Base-by-base conservation (phyloP, 2,329 filamentous ascomycete genomes). In the Emmonsiellopsis sp. region DNA sequence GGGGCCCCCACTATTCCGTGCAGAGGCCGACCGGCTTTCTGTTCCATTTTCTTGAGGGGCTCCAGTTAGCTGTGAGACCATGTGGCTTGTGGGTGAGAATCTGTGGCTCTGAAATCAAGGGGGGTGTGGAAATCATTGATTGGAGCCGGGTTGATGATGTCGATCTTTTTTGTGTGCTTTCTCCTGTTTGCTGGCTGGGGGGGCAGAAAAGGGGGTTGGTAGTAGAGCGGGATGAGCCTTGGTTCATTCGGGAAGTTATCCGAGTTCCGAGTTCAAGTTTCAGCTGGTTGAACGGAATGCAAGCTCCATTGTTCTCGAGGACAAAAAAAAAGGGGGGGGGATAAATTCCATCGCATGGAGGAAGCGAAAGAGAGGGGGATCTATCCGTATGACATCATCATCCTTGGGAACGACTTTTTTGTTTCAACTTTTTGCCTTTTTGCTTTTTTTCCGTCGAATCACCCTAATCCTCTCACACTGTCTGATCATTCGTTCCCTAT, bases 151-250 rank as follows among this genome's bases (percentile, higher is more conserved):
- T 47, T n/a, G 32, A 15, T 35, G 10, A 49, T 40, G 46, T 40
- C 32, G 46, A 49, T 49, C 46, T 37, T 49, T 48, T 35, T 38
- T 31, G 46, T 49, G 35, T 30, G 35, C 15, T 20, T 34, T 30
- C 45, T 47, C 31, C 30, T 47, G 32, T 34, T 35, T 20, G 45
- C 8, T 47, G 15, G 20, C 31, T 30, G 20, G 46, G 34, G 34
- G 45, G 45, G 7, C 44, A 5, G n/a, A 2, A 40, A 38, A 49
- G 34, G 20, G 34, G 46, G 35, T 16, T 38, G 34, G 46, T 11
- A 49, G 13, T 20, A 35, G 32, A 40, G 46, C 46, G 46, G 46
- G 46, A 49, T 40, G 46, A 32, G 35, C 46, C 46, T 38, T 38
- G 46, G 46, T 40, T 49, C 26, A 20, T 13, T 26, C 34, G 32